Conservation (phyloP, 805 yeast genomes). For the Saturnispora diversa region DNA sequence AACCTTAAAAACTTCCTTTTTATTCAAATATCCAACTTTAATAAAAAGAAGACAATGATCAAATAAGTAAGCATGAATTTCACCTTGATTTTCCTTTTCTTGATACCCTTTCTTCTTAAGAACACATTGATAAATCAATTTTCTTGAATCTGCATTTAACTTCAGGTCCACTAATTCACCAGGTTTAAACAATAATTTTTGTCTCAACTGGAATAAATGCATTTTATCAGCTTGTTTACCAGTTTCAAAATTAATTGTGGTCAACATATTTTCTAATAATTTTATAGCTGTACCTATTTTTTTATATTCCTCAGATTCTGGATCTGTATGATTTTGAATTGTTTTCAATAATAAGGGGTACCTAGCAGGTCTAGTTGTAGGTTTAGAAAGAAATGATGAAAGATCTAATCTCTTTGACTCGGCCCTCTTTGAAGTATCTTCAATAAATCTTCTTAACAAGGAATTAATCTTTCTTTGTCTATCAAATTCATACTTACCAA, state of each 20-base stretch:
- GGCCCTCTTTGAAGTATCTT: conserved; percentile 76
- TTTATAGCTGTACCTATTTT: conserved; percentile 66
- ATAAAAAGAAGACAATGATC: conserved; percentile 85
- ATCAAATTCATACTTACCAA: conserved; percentile 92
- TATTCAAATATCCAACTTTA: conserved; percentile 76
- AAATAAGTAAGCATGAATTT: conserved; percentile 75
- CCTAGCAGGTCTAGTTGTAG: conserved; percentile 92
- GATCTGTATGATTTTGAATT: conserved; percentile 71
- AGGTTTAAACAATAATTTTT: conserved; percentile 68
- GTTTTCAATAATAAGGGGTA: conserved; percentile 81
- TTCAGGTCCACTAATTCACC: conserved; percentile 84
- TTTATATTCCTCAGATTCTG: conserved; percentile 64
- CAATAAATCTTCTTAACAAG: conserved; percentile 86
- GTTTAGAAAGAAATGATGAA: conserved; percentile 87
- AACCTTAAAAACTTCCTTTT: conserved; percentile 85
- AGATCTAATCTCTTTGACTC: conserved; percentile 86
- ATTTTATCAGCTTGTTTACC: conserved; percentile 93
- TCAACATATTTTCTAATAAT: conserved; percentile 65
- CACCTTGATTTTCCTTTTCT: conserved; percentile 65
- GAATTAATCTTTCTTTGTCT: conserved; percentile 87
- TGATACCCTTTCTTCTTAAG: conserved; percentile 62
- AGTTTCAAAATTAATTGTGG: conserved; percentile 73
- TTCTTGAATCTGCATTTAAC: conserved; percentile 71
- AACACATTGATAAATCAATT: conserved; percentile 69
- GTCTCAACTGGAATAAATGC: conserved; percentile 79